Base-by-base conservation (phyloP, 2,329 filamentous ascomycete genomes). In the Arthrobotrys megalospora region DNA sequence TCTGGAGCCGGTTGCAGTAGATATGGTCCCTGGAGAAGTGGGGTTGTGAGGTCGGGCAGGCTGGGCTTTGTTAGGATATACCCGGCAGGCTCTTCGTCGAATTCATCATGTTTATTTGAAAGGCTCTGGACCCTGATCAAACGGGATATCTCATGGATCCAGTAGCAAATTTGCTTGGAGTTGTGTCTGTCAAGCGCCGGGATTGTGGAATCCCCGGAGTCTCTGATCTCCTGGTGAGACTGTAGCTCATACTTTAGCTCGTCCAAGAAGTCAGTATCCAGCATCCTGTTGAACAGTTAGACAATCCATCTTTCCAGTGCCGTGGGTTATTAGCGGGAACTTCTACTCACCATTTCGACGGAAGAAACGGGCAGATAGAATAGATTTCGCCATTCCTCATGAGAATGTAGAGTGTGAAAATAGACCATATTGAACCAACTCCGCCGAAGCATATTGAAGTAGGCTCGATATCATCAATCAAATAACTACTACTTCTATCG, bases 381-480 rank as follows among this genome's bases (percentile, higher is more conserved):
- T 99, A 99, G 5, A 98, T 89, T 82, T 97, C 94, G 2, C 96
- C 96, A 76, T 93, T 92, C 43, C 90, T 90, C 92, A 97, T 99
- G n/a, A 94, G 94, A 64, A 98, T 86, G 93, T 95, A 99, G 10
- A 99, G 87, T 0, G 96, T 98, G 92, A 97, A 97, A 8, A 94
- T 90, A 6, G 94, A 92, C 96, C 96, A 99, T 1, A 88, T 88
- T 82, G 89, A 87, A 80, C 90, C 88, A 43, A 87, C 88, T 67
- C 94, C 94, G 12, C 94, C 95, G 85, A 99, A 99, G 83, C 91
- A 93, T 63, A 94, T 94, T 1, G 94, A 91, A 3, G 94, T 93
- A 21, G 97, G 93, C 82, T 97, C 93, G 91, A 99, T 97, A 83
- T 98, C 94, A 76, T 96, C 91, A 90, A 83, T 98, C 94, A 0